These are phyloP conservation scores for Neurospora sp. DNA, from an alignment of 495 filamentous ascomycete species.

Conservation along the genomic window DNA sequence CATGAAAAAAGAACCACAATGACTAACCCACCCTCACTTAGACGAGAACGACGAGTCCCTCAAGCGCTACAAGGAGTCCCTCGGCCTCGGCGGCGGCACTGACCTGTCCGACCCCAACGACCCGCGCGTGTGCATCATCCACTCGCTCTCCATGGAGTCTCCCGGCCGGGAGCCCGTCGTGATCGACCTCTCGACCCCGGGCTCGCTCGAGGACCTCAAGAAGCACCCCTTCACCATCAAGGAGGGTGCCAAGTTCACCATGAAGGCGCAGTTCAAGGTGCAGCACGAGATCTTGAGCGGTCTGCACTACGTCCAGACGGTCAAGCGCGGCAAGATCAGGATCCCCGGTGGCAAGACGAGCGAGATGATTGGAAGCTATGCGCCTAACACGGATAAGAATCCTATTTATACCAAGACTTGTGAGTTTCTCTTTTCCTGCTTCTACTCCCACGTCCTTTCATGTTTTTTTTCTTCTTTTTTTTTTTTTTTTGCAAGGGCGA, in stretches of 20 bases:
- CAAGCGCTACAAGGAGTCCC: conserved; percentile 91
- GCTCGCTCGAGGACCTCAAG: conserved; percentile 61
- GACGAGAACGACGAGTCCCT: conserved; percentile 80
- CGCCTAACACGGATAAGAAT: conserved; percentile 77
- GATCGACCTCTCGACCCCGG: conserved; percentile 62
- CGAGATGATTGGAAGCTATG: conserved; percentile 95
- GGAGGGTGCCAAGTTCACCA: conserved; percentile 83
- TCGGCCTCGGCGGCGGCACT: conserved; percentile 61
- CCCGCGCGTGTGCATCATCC: conserved; percentile 77
- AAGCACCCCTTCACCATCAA: conserved; percentile 92
- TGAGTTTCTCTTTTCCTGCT: conserved; percentile 38
- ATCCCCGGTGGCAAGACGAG: conserved; percentile 67
- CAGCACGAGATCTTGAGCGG: conserved; percentile 92
- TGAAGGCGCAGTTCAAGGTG: conserved; percentile 87
- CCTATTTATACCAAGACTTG: conserved; percentile 82
- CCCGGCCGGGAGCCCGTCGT: conserved; percentile 70
- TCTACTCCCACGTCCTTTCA: neutral
- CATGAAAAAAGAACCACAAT: conserved; percentile 6
- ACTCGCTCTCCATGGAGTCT: conserved; percentile 74
- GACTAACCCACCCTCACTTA: conserved; percentile 10
- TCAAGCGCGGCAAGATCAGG: conserved; percentile 75
- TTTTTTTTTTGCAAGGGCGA: neutral
- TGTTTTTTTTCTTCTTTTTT: too few relatives aligned
- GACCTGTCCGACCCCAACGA: conserved; percentile 64
- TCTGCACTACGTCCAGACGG: conserved; percentile 86